These are phyloP conservation scores for Fomitopsis palustris DNA, from an alignment of 1,284 basidiomycete genomes.

Conservation along the genomic window DNA sequence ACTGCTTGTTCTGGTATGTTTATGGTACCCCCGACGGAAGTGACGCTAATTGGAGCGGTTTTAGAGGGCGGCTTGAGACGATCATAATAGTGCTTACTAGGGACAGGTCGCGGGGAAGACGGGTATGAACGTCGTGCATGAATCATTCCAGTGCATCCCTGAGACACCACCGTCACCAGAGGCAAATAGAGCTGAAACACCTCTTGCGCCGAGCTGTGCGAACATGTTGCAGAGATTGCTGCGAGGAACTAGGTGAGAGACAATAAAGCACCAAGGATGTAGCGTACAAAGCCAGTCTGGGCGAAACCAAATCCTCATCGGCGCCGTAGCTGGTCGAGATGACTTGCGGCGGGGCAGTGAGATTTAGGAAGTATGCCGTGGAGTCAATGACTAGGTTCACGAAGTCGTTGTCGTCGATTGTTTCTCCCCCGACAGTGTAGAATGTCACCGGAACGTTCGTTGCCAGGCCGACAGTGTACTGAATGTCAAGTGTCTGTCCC, in stretches of 20 bases:
- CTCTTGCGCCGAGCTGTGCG: conserved; percentile 50
- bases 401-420: conserved; percentile 16
- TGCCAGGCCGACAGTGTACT: conserved; percentile 61
- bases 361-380: conserved; percentile 19
- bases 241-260: conserved; percentile 16
- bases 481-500: conserved; percentile 49
- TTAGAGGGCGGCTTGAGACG: conserved; percentile 39
- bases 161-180: conserved; percentile 57
- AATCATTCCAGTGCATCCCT: conserved; percentile 53
- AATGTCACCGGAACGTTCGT: conserved; percentile 34
- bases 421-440: conserved; percentile 14
- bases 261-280: conserved; percentile 29
- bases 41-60: not conserved
- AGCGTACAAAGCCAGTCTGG: conserved; percentile 52
- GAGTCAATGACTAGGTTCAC: conserved; percentile 21
- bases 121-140: conserved; percentile 52
- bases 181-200: conserved; percentile 58
- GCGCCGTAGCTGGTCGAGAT: conserved; percentile 44
- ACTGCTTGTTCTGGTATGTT: conserved; percentile 44
- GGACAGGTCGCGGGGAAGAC: conserved; percentile 54
- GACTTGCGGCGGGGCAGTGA: conserved; percentile 29
- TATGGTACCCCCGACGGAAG: not conserved
- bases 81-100: conserved; percentile 32
- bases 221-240: conserved; percentile 18
- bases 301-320: conserved; percentile 44